A percentile compares a stretch with the other conserved stretches of the same genome.
phyloP scores from a whole-genome alignment of 345 rosid genomes.

The Cardamine resedifolia region DNA sequence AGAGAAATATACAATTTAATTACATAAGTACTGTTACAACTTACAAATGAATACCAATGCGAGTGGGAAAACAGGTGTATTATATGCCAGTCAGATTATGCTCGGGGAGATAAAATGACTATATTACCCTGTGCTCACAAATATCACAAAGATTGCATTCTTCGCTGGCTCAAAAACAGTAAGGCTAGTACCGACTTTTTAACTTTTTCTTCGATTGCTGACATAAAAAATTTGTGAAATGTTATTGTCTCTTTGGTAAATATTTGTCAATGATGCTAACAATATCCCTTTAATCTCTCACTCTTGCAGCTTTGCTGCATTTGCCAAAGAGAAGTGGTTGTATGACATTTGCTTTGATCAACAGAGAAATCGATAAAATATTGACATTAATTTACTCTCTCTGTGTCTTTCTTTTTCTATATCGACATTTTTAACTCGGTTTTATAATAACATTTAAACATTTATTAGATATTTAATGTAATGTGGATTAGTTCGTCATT shows the following conservation, averaged over 20 bases:
- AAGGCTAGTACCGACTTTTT: conserved; percentile 10
- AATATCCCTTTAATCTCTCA: background rate
- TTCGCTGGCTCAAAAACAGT: conserved; percentile 14
- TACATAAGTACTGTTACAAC: background rate
- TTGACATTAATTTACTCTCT: background rate
- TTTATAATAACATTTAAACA: background rate
- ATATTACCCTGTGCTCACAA: conserved; percentile 32
- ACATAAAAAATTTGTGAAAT: too few relatives aligned
- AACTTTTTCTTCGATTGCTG: background rate
- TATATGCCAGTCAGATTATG: conserved; percentile 20
- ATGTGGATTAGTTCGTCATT: background rate
- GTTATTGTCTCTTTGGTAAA: too few relatives aligned
- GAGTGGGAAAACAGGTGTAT: background rate
- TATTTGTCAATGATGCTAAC: background rate
- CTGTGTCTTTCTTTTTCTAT: too few relatives aligned
- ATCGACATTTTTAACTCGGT: background rate
- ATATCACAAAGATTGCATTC: conserved; percentile 29
- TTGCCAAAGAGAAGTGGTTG: conserved; percentile 18
- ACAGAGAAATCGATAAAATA: background rate
- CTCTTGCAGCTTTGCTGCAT: conserved; percentile 20
- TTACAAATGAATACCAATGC: background rate
- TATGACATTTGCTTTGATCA: background rate
- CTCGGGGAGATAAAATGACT: background rate
- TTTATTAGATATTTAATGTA: too few relatives aligned
- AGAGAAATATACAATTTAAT: too few relatives aligned